Percentiles rank a stretch among this genome's conserved stretches.
phyloP scores from a whole-genome alignment of 768 basidiomycete species.

The Leucocoprinus leucothites region DNA sequence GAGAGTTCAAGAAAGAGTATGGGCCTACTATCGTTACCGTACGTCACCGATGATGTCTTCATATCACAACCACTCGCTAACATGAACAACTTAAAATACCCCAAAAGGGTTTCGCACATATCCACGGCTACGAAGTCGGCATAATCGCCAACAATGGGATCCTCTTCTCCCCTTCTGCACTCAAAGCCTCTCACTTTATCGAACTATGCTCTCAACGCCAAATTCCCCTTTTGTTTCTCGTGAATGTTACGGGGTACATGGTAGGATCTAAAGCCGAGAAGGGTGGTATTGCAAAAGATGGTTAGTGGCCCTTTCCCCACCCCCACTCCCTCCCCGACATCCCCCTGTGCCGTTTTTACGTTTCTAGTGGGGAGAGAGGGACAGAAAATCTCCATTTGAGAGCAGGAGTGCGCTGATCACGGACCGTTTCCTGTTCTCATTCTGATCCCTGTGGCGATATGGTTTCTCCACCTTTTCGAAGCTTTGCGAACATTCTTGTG shows the following conservation, averaged over 20 bases:
- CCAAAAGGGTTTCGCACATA: conserved; percentile 76
- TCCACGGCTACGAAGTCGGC: conserved; percentile 88
- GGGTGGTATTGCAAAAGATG: conserved; percentile 94
- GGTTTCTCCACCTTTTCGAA: not conserved
- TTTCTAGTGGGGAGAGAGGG: too few species aligned
- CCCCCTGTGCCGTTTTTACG: not conserved
- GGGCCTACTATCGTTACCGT: conserved; percentile 89
- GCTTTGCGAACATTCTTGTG: not conserved
- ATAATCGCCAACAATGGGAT: conserved; percentile 96
- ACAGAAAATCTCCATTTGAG: too few species aligned
- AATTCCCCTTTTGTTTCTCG: conserved; percentile 89
- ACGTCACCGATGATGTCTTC: conserved; percentile 18
- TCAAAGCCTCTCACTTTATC: conserved; percentile 95
- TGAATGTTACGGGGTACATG: conserved; percentile 98
- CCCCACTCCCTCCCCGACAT: not conserved
- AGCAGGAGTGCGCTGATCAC: too few species aligned
- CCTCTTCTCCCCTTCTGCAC: conserved; percentile 87
- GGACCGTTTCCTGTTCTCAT: not conserved
- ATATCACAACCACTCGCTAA: not conserved
- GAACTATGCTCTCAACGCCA: conserved; percentile 88
- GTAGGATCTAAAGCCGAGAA: conserved; percentile 94
- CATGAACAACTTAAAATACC: not conserved
- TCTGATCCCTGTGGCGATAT: not conserved
- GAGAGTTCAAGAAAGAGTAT: conserved; percentile 97
- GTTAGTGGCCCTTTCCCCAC: conserved; percentile 25